A percentile compares a stretch with the other conserved stretches of the same genome.
These are phyloP conservation scores for Citeromyces hawaiiensis DNA, from an alignment of 1,139 yeast species.

Conservation along the genomic window DNA sequence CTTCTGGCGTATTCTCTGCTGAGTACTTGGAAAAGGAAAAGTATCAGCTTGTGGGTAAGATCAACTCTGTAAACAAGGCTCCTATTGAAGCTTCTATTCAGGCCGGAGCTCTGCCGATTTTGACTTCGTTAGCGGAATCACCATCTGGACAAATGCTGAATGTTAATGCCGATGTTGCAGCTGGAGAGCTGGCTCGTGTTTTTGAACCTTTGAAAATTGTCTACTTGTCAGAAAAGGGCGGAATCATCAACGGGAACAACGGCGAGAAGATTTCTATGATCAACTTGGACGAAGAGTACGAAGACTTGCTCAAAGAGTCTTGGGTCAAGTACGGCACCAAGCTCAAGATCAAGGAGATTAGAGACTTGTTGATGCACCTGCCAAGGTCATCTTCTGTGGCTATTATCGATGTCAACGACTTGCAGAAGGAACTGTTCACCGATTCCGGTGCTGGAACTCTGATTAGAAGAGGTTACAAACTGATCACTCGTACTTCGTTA, in stretches of 20 bases:
- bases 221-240: constrained; percentile 94
- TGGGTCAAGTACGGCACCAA: constrained; percentile 99
- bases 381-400: constrained; percentile 98
- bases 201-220: constrained; percentile 95
- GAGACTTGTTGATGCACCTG: constrained; percentile 81
- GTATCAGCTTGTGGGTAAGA: constrained; percentile 86
- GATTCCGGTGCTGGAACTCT: constrained; percentile 99
- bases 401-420: constrained; percentile 84
- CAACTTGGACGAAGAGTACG: constrained; percentile 93
- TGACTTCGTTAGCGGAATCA: constrained; percentile 94
- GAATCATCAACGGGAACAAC: constrained; percentile 83
- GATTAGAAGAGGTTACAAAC: constrained; percentile 92
- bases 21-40: constrained; percentile 83
- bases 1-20: constrained; percentile 95
- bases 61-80: constrained; percentile 73
- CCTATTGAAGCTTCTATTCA: constrained; percentile 91
- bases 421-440: constrained; percentile 94
- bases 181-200: constrained; percentile 93
- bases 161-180: constrained; percentile 98
- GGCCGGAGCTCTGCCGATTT: constrained; percentile 92
- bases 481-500: constrained; percentile 55
- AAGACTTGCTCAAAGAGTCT: constrained; percentile 75
- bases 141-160: constrained; percentile 92
- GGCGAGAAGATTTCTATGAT: constrained; percentile 84
- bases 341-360: constrained; percentile 90